Conservation (phyloP, 2,329 filamentous ascomycete species). For the Dothidotthia symphoricarpi region DNA sequence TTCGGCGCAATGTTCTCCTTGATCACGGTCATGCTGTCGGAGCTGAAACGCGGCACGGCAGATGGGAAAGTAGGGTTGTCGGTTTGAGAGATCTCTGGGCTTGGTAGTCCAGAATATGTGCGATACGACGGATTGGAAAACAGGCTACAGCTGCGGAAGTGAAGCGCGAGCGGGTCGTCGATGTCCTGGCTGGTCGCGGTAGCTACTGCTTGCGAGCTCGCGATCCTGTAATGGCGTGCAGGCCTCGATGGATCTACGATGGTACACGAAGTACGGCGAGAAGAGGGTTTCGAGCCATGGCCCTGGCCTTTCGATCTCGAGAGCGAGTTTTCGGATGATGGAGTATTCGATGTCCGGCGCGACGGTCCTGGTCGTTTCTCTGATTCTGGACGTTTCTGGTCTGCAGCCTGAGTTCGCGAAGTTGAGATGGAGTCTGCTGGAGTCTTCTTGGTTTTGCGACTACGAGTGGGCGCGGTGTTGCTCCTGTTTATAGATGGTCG, state of each 20-base stretch:
- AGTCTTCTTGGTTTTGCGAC: conserved; percentile 15
- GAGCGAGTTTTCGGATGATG: conserved; percentile 31
- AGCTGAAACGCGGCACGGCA: conserved; percentile 16
- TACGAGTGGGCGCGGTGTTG: conserved; percentile 25
- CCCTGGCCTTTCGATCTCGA: conserved; percentile 27
- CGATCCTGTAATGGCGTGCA: conserved; percentile 37
- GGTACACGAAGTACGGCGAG: conserved; percentile 36
- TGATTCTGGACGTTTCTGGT: conserved; percentile 15
- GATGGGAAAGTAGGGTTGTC: conserved; percentile 10
- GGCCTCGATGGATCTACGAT: conserved; percentile 36
- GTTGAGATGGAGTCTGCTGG: conserved; percentile 3
- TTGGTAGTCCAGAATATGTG: conserved; percentile 19
- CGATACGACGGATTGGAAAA: conserved; percentile 35
- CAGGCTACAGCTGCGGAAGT: conserved; percentile 41
- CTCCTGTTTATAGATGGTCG: conserved; percentile 18
- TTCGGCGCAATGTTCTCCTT: conserved; percentile 12
- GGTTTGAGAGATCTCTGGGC: conserved; percentile 22
- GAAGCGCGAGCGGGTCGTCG: conserved; percentile 42
- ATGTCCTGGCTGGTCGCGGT: conserved; percentile 31
- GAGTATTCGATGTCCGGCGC: conserved; percentile 29
- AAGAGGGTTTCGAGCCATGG: conserved; percentile 36
- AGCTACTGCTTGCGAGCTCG: conserved; percentile 31
- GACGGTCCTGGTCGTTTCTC: conserved; percentile 25
- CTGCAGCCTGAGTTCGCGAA: too few species aligned
- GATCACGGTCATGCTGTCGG: conserved; percentile 14